Conservation (phyloP, 2,329 filamentous ascomycete genomes). For the Setomelanomma holmii region DNA sequence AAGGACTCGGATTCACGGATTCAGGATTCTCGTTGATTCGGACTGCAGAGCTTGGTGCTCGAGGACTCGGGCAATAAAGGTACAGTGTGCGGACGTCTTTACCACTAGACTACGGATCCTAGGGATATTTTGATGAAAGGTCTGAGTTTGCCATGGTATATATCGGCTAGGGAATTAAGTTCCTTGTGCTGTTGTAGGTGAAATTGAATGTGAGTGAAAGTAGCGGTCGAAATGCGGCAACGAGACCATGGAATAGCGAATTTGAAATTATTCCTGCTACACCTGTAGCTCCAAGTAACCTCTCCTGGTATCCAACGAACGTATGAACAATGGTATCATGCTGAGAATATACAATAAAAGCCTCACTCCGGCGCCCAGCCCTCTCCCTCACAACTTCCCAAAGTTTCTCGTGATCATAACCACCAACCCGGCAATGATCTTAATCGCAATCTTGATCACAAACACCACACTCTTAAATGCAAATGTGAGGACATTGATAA, state of each 20-base stretch:
- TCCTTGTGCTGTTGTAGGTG: too few relatives aligned
- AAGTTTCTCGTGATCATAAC: constrained; percentile 48
- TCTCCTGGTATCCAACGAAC: neutral
- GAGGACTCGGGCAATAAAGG: neutral
- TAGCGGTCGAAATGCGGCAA: neutral
- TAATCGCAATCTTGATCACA: constrained; percentile 51
- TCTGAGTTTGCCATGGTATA: neutral
- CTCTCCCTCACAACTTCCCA: constrained; percentile 35
- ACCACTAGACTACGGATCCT: neutral
- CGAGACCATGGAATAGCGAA: neutral
- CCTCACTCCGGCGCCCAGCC: neutral
- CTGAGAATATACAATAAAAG: neutral
- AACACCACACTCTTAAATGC: constrained; percentile 53
- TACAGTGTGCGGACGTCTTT: neutral
- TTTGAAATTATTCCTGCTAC: neutral
- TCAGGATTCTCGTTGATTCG: too few relatives aligned
- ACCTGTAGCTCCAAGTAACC: neutral
- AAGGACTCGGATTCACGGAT: neutral
- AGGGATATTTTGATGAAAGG: neutral
- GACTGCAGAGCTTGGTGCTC: too few relatives aligned
- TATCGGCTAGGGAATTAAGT: too few relatives aligned
- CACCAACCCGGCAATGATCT: constrained; percentile 49
- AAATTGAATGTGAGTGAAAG: neutral
- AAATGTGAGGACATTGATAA: constrained; percentile 51
- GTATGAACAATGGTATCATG: neutral